Evolutionary conservation across 352 stramenopile genomes (phyloP).

Genomic region (Globisporangium ultimum): DNA sequence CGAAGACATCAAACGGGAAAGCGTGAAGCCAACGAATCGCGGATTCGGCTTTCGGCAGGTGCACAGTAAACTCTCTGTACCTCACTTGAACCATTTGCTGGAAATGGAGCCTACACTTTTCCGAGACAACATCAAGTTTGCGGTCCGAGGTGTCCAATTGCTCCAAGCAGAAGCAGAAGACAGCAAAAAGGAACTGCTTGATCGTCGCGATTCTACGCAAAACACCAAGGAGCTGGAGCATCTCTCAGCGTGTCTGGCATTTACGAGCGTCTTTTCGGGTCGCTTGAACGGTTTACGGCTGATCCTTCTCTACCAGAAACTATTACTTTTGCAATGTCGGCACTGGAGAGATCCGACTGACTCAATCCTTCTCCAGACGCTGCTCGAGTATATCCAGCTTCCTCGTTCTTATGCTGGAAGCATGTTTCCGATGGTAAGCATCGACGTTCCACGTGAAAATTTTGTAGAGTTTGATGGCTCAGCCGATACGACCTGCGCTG

Average conservation of each 20-base stretch:
- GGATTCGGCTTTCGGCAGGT: slow-evolving; percentile 33
- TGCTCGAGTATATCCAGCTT: slow-evolving; percentile 25
- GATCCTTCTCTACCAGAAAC: slow-evolving; percentile 18
- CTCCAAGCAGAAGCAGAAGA: slow-evolving; percentile 8
- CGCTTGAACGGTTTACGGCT: slow-evolving; percentile 16
- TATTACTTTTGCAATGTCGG: slow-evolving; percentile 18
- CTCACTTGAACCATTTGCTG: slow-evolving; percentile 28
- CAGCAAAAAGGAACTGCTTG: not conserved
- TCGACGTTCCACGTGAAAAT: not conserved
- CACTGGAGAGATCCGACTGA: slow-evolving; percentile 12
- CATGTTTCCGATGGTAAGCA: no score
- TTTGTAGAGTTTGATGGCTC: not conserved
- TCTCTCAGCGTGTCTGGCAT: slow-evolving; percentile 14
- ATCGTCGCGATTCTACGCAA: slow-evolving; percentile 2
- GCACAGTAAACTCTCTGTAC: slow-evolving; percentile 30
- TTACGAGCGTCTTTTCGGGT: slow-evolving; percentile 23
- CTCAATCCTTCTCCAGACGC: slow-evolving; percentile 12
- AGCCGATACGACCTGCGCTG: not conserved
- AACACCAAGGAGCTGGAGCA: not conserved
- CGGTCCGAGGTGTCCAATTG: slow-evolving; percentile 24
- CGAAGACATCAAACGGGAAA: slow-evolving; percentile 25
- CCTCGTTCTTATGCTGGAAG: not conserved
- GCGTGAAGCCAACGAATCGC: slow-evolving; percentile 1
- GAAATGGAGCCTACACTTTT: slow-evolving; percentile 22
- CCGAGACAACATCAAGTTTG: slow-evolving; percentile 28